Conservation (phyloP, 495 filamentous ascomycete genomes). For the Xylaria nigripes region DNA sequence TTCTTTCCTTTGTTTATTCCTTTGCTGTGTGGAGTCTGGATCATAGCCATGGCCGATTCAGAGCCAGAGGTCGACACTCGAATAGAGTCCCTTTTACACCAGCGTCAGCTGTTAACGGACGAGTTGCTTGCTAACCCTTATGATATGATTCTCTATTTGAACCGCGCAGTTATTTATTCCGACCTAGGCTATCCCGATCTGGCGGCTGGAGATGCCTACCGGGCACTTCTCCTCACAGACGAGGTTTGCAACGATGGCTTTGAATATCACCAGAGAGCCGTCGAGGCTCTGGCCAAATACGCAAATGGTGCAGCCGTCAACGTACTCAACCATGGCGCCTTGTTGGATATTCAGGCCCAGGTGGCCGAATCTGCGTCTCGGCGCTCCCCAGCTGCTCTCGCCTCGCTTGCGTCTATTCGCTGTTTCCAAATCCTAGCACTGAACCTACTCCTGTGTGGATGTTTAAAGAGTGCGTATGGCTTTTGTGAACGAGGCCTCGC, state of each 20-base stretch:
- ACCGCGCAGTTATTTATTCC: slow-evolving; percentile 61
- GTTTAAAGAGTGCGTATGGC: slow-evolving; percentile 58
- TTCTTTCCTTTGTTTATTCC: too few species aligned
- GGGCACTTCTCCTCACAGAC: slow-evolving; percentile 75
- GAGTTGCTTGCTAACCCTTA: slow-evolving; percentile 54
- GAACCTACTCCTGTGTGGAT: slow-evolving; percentile 57
- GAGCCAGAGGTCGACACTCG: slow-evolving; percentile 30
- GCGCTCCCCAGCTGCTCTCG: slow-evolving; percentile 26
- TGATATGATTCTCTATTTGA: slow-evolving; percentile 66
- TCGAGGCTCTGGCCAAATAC: slow-evolving; percentile 32
- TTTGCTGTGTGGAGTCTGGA: neutral
- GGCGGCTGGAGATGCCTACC: slow-evolving; percentile 83
- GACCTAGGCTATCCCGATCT: slow-evolving; percentile 81
- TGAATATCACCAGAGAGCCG: slow-evolving; percentile 55
- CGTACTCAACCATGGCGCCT: slow-evolving; percentile 33
- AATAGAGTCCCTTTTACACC: slow-evolving; percentile 34
- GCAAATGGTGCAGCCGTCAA: slow-evolving; percentile 24
- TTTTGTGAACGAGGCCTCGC: slow-evolving; percentile 52
- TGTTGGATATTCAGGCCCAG: slow-evolving; percentile 30
- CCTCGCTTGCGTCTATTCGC: slow-evolving; percentile 37
- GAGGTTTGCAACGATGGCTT: slow-evolving; percentile 61
- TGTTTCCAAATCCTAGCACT: slow-evolving; percentile 51
- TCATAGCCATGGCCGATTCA: slow-evolving; percentile 31
- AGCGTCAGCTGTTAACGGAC: slow-evolving; percentile 40
- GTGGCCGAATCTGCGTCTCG: slow-evolving; percentile 26